These are phyloP conservation scores for Psilocybe azurescens DNA, from an alignment of 768 basidiomycete genomes.

Conservation along the genomic window DNA sequence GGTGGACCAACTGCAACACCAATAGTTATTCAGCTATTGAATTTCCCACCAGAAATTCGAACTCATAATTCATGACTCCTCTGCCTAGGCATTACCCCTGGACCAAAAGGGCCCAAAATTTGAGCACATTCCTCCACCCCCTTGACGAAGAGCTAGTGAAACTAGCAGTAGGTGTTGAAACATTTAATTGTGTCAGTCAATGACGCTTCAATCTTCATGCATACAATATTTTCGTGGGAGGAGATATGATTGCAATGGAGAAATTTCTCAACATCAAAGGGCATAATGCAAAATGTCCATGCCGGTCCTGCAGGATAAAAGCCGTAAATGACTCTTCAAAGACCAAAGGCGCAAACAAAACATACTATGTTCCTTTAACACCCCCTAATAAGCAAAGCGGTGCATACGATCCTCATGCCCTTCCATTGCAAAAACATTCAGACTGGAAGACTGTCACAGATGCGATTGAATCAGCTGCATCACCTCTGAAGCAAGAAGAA, in stretches of 20 bases:
- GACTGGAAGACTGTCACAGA: not conserved
- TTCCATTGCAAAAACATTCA: conserved; percentile 20
- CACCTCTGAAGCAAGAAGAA: conserved; percentile 1
- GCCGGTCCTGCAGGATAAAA: conserved; percentile 38
- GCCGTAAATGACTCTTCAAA: conserved; percentile 17
- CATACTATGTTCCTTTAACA: conserved; percentile 16
- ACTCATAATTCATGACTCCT: conserved; percentile 41
- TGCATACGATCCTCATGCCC: conserved; percentile 24
- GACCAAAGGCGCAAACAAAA: not conserved
- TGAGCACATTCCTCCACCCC: conserved; percentile 49
- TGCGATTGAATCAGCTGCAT: conserved; percentile 19
- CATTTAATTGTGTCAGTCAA: conserved; percentile 27
- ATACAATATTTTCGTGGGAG: conserved; percentile 24
- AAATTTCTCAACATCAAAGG: conserved; percentile 42
- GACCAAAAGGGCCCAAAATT: conserved; percentile 47
- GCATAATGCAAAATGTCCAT: conserved; percentile 42
- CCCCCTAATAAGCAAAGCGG: conserved; percentile 13
- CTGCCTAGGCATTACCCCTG: conserved; percentile 48
- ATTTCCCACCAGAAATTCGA: conserved; percentile 35
- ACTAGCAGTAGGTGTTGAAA: conserved; percentile 41
- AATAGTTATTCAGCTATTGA: conserved; percentile 17
- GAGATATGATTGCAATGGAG: conserved; percentile 28
- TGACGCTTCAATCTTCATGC: conserved; percentile 19
- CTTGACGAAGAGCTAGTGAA: conserved; percentile 40
- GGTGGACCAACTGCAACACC: not conserved